These are phyloP conservation scores for Allium cepa DNA, from an alignment of 106 monocot genomes.

Conservation along the genomic window DNA sequence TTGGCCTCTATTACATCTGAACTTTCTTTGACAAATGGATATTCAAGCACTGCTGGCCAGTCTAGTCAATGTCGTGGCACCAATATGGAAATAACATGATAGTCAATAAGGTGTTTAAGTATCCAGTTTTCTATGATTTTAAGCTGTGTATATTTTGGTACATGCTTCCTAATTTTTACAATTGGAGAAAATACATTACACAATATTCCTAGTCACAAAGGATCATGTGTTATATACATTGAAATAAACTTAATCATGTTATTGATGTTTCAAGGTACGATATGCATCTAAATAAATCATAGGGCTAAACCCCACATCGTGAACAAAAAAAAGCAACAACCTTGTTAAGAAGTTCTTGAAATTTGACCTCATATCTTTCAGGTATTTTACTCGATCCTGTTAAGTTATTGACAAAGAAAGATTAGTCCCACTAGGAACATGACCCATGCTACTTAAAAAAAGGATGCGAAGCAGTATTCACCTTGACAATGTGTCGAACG, in stretches of 20 bases:
- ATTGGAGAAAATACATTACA: too few species aligned
- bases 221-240: too few species aligned
- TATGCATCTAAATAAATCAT: too few species aligned
- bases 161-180: too few species aligned
- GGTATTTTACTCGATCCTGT: conserved; percentile 99
- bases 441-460: neutral
- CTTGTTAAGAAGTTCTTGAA: conserved; percentile 98
- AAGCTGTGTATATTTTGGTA: too few species aligned
- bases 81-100: conserved; percentile 14
- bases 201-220: too few species aligned
- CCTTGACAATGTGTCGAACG: conserved; percentile 94
- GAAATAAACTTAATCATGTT: neutral
- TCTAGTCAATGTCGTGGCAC: conserved; percentile 76
- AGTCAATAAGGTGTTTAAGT: neutral
- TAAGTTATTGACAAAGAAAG: conserved; percentile 12
- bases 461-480: conserved; percentile 15
- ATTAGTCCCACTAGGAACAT: neutral
- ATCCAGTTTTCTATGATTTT: too few species aligned
- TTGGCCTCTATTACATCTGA: conserved; percentile 34
- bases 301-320: too few species aligned
- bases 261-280: neutral
- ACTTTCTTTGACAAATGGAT: conserved; percentile 91
- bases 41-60: conserved; percentile 84
- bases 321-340: conserved; percentile 22
- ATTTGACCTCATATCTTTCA: conserved; percentile 84